Evolutionary conservation across 2,329 filamentous ascomycete genomes (phyloP).

Genomic region (Tolypocladium tropicale): DNA sequence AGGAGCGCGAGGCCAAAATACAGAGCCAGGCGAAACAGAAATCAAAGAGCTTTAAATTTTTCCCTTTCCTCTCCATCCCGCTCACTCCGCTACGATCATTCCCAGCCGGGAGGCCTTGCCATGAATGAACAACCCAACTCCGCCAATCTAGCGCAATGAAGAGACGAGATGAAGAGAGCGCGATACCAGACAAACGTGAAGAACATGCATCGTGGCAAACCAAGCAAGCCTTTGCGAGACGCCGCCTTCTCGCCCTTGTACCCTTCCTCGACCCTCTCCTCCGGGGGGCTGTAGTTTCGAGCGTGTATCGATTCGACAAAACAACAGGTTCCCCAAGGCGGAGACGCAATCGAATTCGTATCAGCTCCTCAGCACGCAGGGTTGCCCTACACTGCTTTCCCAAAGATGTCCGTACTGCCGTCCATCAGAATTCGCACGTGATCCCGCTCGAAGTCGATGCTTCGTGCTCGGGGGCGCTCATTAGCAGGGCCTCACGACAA

Average conservation of each 20-base stretch:
- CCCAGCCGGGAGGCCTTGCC: constrained; percentile 8
- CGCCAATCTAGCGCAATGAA: constrained; percentile 16
- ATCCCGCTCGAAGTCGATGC: background rate
- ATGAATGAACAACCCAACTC: constrained; percentile 13
- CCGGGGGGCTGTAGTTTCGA: background rate
- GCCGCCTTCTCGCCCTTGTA: background rate
- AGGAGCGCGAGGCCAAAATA: background rate
- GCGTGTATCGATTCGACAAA: background rate
- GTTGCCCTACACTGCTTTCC: background rate
- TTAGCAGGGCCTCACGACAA: constrained; percentile 16
- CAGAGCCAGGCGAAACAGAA: background rate
- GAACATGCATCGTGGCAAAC: constrained; percentile 5
- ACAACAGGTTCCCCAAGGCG: background rate
- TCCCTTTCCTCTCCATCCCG: constrained; percentile 6
- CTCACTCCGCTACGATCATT: constrained; percentile 12
- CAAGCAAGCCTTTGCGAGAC: constrained; percentile 6
- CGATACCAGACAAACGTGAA: constrained; percentile 6
- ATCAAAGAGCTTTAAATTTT: background rate
- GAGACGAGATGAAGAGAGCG: constrained; percentile 8
- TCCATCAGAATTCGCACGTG: background rate
- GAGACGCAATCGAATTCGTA: background rate
- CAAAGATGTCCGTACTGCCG: background rate
- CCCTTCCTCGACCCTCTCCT: background rate
- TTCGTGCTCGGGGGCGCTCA: constrained; percentile 1
- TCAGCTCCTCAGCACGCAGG: background rate